These are phyloP conservation scores for Clavulina sp. DNA, from an alignment of 768 basidiomycete species.

Conservation along the genomic window DNA sequence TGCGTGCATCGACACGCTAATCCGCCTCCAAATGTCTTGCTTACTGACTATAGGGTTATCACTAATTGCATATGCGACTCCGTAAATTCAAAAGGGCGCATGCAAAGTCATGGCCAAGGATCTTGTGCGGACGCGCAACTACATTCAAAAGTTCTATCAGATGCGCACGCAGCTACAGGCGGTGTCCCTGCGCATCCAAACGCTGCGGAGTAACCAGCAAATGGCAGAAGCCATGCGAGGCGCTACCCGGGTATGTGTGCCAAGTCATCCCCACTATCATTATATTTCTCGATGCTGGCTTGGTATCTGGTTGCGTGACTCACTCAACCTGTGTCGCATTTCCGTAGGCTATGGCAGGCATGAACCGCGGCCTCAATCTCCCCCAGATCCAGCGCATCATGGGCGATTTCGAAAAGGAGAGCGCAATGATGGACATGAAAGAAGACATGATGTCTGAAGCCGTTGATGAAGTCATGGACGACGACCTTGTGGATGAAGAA, in stretches of 20 bases:
- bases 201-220: slow-evolving; percentile 89
- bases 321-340: too few species aligned
- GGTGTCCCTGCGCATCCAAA: slow-evolving; percentile 87
- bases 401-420: slow-evolving; percentile 96
- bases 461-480: slow-evolving; percentile 93
- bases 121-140: slow-evolving; percentile 85
- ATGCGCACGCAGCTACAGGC: slow-evolving; percentile 98
- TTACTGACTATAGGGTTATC: too few species aligned
- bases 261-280: background rate
- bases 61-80: background rate
- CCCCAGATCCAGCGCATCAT: slow-evolving; percentile 91
- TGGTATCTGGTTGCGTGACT: background rate
- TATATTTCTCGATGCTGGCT: background rate
- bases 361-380: slow-evolving; percentile 92
- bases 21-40: too few species aligned
- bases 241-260: slow-evolving; percentile 63
- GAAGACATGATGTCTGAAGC: slow-evolving; percentile 99
- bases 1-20: slow-evolving; percentile 22
- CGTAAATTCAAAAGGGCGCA: slow-evolving; percentile 47
- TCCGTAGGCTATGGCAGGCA: slow-evolving; percentile 83
- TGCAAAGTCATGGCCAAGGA: slow-evolving; percentile 99
- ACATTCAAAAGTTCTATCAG: slow-evolving; percentile 95
- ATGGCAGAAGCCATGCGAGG: slow-evolving; percentile 99
- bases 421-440: slow-evolving; percentile 99
- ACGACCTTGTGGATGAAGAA: slow-evolving; percentile 83